Evolutionary conservation across 345 rosid species (phyloP).

Genomic region (Eucalyptus fibrosa): DNA sequence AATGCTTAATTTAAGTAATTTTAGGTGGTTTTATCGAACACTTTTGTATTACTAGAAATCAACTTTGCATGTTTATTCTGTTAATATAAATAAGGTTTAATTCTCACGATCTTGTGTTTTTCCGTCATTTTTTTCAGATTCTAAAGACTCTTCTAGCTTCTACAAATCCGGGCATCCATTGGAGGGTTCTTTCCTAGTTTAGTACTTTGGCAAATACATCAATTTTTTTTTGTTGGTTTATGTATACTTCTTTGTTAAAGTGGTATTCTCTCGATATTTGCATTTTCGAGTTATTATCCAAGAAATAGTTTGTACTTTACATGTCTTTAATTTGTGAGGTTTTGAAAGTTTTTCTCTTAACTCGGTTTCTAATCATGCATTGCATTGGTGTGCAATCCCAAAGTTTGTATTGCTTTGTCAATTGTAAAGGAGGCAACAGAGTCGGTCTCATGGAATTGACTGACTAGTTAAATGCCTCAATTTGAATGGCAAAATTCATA

Average conservation of each 20-base stretch:
- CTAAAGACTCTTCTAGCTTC: background rate
- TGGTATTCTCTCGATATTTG: background rate
- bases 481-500: too few species aligned
- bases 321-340: too few species aligned
- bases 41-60: background rate
- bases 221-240: background rate
- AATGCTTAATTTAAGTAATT: background rate
- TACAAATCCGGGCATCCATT: background rate
- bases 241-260: background rate
- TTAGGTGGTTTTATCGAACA: background rate
- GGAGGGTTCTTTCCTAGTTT: background rate
- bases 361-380: too few species aligned
- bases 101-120: background rate
- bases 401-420: too few species aligned
- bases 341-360: too few species aligned
- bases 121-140: background rate
- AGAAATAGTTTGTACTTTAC: too few species aligned
- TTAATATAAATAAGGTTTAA: background rate
- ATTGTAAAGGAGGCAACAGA: too few species aligned
- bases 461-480: too few species aligned
- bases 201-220: background rate
- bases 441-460: too few species aligned
- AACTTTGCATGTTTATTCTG: fast-evolving
- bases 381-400: too few species aligned
- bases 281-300: too few species aligned